Evolutionary conservation across 805 yeast genomes (phyloP), one percentile per base, ranked within the genome.

Genomic region (Yarrowia hollandica): DNA sequence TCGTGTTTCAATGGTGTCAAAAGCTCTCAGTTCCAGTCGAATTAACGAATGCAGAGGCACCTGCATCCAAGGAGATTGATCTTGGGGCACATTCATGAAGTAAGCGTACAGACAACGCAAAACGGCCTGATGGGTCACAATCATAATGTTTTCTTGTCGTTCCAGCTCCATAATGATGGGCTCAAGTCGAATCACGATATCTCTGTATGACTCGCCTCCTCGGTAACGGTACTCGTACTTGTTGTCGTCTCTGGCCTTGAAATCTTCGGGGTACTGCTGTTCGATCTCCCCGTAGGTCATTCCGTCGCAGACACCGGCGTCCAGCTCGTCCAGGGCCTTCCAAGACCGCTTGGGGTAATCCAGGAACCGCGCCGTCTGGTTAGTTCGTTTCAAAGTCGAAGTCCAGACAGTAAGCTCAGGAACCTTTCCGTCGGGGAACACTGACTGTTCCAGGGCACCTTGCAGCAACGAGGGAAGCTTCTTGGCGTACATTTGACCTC

Each of bases 151-250:
- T 67, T 94, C 98, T 73, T 92, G 98, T 62, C 97, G 84, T 74
- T 94, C 99, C 64, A 94, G 79, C 72, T 94, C 99, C 99, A 94
- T 94, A 62, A 94, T 94, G 64, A 94, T 90, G 5, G 99, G 99
- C 71, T 94, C 99, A 60, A 94, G 77, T 60, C 99, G 78, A 39
- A 91, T 86, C 42, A 92, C 97, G 37, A 94, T 96, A 67, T 94
- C 99, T 60, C 96, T 81, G 72, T 94, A 94, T 4, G 96, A 87
- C 73, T 94, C 99, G 42, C 99, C 99, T 10, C 98, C 98, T 39
- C 97, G 82, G 72, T 94, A 94, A 58, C 99, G 80, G 73, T 94
- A 94, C 65, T 90, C 97, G 70, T 88, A 94, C 75, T 94, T 94
- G 75, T 94, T 87, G 64, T 88, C 96, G 71, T 94, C 99, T 61